A percentile compares a stretch with the other conserved stretches of the same genome.
Evolutionary conservation across 805 yeast species (phyloP).

Genomic region (Pichia exigua): DNA sequence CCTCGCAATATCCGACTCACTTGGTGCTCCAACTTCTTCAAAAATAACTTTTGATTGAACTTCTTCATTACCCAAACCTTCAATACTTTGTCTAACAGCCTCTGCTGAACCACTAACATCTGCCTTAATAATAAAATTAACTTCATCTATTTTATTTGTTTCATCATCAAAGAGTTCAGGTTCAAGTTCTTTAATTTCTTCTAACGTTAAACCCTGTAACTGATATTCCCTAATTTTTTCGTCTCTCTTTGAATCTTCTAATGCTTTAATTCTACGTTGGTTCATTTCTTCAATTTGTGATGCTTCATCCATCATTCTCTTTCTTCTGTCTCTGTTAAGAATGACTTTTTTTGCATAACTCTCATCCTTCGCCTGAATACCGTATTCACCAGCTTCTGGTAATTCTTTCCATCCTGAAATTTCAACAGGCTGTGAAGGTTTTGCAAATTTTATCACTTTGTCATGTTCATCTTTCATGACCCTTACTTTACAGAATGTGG

Average conservation of each 20-base stretch:
- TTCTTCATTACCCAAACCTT: conserved; percentile 80
- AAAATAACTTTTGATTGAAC: conserved; percentile 63
- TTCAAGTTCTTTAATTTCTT: conserved; percentile 33
- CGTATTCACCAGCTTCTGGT: conserved; percentile 86
- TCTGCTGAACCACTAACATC: conserved; percentile 95
- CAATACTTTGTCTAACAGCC: conserved; percentile 78
- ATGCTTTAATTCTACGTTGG: conserved; percentile 49
- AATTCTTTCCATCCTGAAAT: conserved; percentile 90
- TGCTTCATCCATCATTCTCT: conserved; percentile 46
- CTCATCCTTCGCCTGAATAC: conserved; percentile 70
- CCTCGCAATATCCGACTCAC: conserved; percentile 56
- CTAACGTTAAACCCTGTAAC: conserved; percentile 51
- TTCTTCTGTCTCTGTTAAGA: conserved; percentile 51
- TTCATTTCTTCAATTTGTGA: conserved; percentile 65
- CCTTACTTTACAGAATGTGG: conserved; percentile 76
- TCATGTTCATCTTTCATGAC: conserved; percentile 72
- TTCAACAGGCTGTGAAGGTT: conserved; percentile 87
- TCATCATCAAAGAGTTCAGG: conserved; percentile 28
- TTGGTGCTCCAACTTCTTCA: conserved; percentile 72
- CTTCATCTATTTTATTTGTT: conserved; percentile 25
- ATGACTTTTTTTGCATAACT: conserved; percentile 67
- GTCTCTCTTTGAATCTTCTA: conserved; percentile 43
- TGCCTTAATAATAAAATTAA: conserved; percentile 70
- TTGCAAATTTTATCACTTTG: conserved; percentile 52
- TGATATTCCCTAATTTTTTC: conserved; percentile 50